These are phyloP conservation scores for Hydnum rufescens DNA, from an alignment of 768 basidiomycete genomes.

Conservation along the genomic window DNA sequence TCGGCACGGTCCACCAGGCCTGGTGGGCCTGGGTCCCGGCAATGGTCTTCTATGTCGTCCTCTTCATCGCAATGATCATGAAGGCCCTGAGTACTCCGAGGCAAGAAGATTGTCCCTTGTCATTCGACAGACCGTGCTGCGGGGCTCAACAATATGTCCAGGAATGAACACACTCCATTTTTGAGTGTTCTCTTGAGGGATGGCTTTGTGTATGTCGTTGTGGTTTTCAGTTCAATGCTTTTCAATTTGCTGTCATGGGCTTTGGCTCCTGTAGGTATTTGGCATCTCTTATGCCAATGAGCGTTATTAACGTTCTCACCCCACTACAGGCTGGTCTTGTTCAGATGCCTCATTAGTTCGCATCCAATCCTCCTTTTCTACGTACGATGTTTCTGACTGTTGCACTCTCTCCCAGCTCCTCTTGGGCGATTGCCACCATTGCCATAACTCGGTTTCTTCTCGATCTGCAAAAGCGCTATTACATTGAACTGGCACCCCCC, in stretches of 20 bases:
- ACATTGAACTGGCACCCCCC: neutral
- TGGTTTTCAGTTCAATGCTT: neutral
- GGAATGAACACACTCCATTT: neutral
- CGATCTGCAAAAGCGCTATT: neutral
- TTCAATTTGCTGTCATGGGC: neutral
- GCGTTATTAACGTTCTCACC: neutral
- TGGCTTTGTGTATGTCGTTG: neutral
- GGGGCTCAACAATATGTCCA: neutral
- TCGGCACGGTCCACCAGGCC: neutral
- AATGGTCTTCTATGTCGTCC: neutral
- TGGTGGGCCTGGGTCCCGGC: neutral
- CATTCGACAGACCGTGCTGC: neutral
- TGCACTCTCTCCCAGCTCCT: neutral
- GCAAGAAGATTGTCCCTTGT: neutral
- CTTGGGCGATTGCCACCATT: neutral
- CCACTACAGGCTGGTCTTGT: neutral
- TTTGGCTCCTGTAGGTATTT: neutral
- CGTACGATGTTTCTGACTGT: neutral
- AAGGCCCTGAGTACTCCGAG: neutral
- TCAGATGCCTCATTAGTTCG: neutral
- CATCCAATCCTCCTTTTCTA: neutral
- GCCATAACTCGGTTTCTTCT: neutral
- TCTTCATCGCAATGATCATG: neutral
- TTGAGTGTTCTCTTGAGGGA: neutral
- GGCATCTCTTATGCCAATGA: neutral